These are phyloP conservation scores for Cystofilobasidium capitatum DNA, from an alignment of 768 basidiomycete genomes.

Conservation along the genomic window DNA sequence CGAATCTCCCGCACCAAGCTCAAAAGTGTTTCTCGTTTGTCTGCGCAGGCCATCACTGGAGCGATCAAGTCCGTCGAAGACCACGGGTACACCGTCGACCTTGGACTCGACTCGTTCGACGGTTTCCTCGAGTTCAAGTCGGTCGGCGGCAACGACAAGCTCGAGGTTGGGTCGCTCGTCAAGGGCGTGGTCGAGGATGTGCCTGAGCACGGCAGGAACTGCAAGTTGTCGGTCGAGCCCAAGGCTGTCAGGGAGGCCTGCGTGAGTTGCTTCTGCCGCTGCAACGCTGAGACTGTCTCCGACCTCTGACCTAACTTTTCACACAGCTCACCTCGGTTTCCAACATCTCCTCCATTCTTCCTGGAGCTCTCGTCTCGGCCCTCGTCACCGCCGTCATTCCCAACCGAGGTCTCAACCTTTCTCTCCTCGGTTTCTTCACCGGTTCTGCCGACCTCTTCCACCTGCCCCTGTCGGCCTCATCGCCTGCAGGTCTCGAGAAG, in stretches of 20 bases:
- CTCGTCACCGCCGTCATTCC: slow-evolving; percentile 67
- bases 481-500: slow-evolving; percentile 43
- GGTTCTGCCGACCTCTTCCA: slow-evolving; percentile 81
- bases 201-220: slow-evolving; percentile 68
- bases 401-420: slow-evolving; percentile 64
- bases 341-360: slow-evolving; percentile 70
- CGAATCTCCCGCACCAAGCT: not conserved
- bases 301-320: not conserved
- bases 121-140: slow-evolving; percentile 65
- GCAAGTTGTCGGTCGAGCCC: slow-evolving; percentile 55
- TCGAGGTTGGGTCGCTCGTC: slow-evolving; percentile 55
- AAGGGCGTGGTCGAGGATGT: slow-evolving; percentile 58
- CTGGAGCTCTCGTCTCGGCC: slow-evolving; percentile 70
- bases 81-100: slow-evolving; percentile 81
- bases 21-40: slow-evolving; percentile 41
- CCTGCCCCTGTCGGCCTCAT: slow-evolving; percentile 40
- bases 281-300: slow-evolving; percentile 60
- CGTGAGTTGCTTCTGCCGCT: slow-evolving; percentile 42
- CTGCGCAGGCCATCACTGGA: slow-evolving; percentile 57
- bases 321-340: slow-evolving; percentile 64
- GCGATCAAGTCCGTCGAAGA: slow-evolving; percentile 80
- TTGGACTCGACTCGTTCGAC: slow-evolving; percentile 60
- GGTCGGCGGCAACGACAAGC: not conserved
- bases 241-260: slow-evolving; percentile 47
- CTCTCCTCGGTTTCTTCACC: slow-evolving; percentile 82